Evolutionary conservation across 495 filamentous ascomycete species (phyloP), one percentile per base, ranked within the genome.

Genomic region (Penicillium flavigenum): DNA sequence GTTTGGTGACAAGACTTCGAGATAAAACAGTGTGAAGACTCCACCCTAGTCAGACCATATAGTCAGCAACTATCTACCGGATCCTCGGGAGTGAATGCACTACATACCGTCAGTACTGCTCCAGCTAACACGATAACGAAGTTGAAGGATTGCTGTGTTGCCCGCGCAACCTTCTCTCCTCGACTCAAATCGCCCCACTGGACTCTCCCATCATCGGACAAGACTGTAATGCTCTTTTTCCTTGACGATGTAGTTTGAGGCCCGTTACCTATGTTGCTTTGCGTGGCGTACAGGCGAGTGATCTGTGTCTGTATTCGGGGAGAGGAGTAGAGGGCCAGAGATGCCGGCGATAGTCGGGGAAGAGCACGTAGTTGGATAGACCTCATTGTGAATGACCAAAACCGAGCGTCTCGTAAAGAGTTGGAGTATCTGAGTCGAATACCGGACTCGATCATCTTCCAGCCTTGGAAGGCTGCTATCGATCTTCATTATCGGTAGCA

Each of bases 131-230:
- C 83, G 38, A 96, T 71, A 54, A 86, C 78, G 31, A 96, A 84
- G 76, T 96, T 98, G 72, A 94, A 86, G 12, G 88, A 86, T 63
- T 97, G 94, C 69, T 96, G 92, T 11, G 91, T 90, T 24, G 93
- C 88, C 42, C 95, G 85, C 49, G 86, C 86, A 7, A 86, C 85
- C 68, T 97, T 98, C 71, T 97, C 92, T 47, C 76, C 67, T 0
- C 74, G 69, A 12, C 83, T 89, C 32, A 98, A 80, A 27, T 92
- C 79, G 0, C 76, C 72, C 94, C 94, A 98, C 41, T 83, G 81
- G 11, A 93, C 86, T 64, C 84, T 79, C 12, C 91, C 90, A 70
- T 90, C 84, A 59, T 96, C 91, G 60, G 88, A 92, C 61, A 88
- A 80, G 1, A 93, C 83, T 4, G 90, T 93, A 19, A 97, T 83